These are phyloP conservation scores for Trichoderma cornu-damae DNA, from an alignment of 2,329 filamentous ascomycete genomes.

Conservation along the genomic window DNA sequence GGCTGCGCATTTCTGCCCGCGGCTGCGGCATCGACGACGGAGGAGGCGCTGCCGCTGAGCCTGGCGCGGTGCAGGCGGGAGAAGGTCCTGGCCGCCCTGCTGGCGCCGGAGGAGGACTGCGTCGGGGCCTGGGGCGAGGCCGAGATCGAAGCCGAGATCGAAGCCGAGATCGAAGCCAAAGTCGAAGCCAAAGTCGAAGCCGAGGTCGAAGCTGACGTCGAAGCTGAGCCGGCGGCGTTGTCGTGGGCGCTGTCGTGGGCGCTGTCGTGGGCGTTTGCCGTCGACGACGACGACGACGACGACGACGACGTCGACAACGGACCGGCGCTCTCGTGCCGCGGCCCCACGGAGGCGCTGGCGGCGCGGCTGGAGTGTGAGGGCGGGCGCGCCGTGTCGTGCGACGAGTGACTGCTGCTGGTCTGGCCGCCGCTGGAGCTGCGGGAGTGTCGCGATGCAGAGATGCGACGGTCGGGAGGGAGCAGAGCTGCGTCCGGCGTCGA, in stretches of 20 bases:
- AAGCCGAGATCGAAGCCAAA: background rate
- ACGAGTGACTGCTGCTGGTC: slow-evolving; percentile 21
- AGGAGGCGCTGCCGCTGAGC: slow-evolving; percentile 25
- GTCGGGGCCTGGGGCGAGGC: background rate
- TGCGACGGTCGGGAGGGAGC: background rate
- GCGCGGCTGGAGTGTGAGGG: slow-evolving; percentile 13
- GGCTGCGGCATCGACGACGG: slow-evolving; percentile 24
- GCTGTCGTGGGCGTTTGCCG: background rate
- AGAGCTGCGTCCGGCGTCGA: slow-evolving; percentile 14
- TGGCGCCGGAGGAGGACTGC: background rate
- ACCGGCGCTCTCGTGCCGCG: background rate
- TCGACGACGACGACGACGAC: slow-evolving; percentile 1
- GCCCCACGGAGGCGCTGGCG: slow-evolving; percentile 14
- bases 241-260: background rate
- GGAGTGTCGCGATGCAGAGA: slow-evolving; percentile 2
- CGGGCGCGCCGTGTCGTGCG: slow-evolving; percentile 20
- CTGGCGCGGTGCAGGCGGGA: slow-evolving; percentile 20
- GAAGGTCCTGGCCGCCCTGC: background rate
- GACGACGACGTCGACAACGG: no score
- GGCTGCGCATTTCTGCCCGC: slow-evolving; percentile 36
- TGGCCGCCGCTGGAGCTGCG: slow-evolving; percentile 19
- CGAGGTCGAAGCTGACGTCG: background rate
- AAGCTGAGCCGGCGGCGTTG: background rate
- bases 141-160: background rate
- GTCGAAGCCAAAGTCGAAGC: background rate